phyloP scores from a whole-genome alignment of 2,329 filamentous ascomycete species.

The Aspergillus bombycis region DNA sequence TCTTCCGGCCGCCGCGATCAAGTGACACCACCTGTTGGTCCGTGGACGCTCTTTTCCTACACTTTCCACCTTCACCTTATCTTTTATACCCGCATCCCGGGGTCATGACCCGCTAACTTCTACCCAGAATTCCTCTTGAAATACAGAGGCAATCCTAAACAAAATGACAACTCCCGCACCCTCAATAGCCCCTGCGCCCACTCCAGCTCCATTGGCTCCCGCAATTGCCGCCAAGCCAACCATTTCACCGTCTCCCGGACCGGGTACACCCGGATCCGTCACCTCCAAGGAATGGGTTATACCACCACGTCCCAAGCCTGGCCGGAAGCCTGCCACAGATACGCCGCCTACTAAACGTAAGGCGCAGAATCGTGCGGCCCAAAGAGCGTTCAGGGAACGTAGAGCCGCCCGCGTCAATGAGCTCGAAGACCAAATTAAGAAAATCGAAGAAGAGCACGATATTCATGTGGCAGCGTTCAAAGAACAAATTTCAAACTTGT shows the following conservation, averaged over 20 bases:
- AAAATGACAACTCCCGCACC: slow-evolving; percentile 39
- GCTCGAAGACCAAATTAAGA: slow-evolving; percentile 55
- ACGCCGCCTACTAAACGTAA: slow-evolving; percentile 92
- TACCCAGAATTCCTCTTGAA: slow-evolving; percentile 23
- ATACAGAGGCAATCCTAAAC: slow-evolving; percentile 8
- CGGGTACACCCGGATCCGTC: slow-evolving; percentile 54
- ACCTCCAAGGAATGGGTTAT: slow-evolving; percentile 86
- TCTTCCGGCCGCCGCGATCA: slow-evolving; percentile 37
- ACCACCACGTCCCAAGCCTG: slow-evolving; percentile 82
- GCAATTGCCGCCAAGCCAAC: slow-evolving; percentile 43
- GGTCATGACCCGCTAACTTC: slow-evolving; percentile 25
- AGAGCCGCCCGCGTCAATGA: slow-evolving; percentile 81
- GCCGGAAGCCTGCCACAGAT: slow-evolving; percentile 90
- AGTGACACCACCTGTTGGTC: slow-evolving; percentile 29
- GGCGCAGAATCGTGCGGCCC: slow-evolving; percentile 89
- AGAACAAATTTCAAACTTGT: slow-evolving; percentile 59
- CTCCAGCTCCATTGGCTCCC: slow-evolving; percentile 41
- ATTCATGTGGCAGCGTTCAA: slow-evolving; percentile 53
- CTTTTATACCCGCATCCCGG: not conserved
- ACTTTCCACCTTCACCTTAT: slow-evolving; percentile 13
- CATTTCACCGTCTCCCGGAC: slow-evolving; percentile 42
- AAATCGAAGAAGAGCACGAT: slow-evolving; percentile 52
- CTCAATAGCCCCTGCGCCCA: slow-evolving; percentile 44
- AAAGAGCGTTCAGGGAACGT: slow-evolving; percentile 86
- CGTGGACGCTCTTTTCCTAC: slow-evolving; percentile 23